Conservation (phyloP, 768 basidiomycete genomes). For the Solioccasus polychromus region DNA sequence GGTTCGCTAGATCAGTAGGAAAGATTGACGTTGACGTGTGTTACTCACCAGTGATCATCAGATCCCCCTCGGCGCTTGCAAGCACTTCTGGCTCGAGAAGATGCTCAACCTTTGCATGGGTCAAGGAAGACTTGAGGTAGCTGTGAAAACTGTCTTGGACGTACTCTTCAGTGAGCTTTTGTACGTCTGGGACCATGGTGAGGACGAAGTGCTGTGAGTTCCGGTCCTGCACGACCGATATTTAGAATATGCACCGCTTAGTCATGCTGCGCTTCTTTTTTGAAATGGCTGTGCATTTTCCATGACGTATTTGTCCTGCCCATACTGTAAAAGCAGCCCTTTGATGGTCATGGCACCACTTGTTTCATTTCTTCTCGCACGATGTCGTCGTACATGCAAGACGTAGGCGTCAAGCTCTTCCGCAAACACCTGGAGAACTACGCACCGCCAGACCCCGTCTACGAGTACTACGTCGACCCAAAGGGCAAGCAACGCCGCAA, state of each 20-base stretch:
- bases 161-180: constrained; percentile 56
- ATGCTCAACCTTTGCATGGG: constrained; percentile 73
- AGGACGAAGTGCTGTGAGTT: not conserved
- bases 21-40: not conserved
- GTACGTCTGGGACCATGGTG: constrained; percentile 23
- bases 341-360: no score
- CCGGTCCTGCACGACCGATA: not conserved
- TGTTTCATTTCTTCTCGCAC: not conserved
- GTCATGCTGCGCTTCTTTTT: no score
- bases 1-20: not conserved
- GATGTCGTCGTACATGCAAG: constrained; percentile 33
- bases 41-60: constrained; percentile 80
- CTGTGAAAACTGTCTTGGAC: constrained; percentile 80
- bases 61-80: constrained; percentile 74
- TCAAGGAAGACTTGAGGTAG: constrained; percentile 75
- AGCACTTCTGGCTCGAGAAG: constrained; percentile 72
- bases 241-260: no score
- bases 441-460: constrained; percentile 69
- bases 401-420: constrained; percentile 60
- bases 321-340: constrained; percentile 1
- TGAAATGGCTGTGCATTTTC: constrained; percentile 5
- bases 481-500: constrained; percentile 30
- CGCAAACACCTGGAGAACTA: constrained; percentile 63
- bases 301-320: constrained; percentile 13
- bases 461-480: constrained; percentile 41